Base-by-base conservation (phyloP, 1,139 yeast genomes). In the Hemisphaericaspora xylanilytica region DNA sequence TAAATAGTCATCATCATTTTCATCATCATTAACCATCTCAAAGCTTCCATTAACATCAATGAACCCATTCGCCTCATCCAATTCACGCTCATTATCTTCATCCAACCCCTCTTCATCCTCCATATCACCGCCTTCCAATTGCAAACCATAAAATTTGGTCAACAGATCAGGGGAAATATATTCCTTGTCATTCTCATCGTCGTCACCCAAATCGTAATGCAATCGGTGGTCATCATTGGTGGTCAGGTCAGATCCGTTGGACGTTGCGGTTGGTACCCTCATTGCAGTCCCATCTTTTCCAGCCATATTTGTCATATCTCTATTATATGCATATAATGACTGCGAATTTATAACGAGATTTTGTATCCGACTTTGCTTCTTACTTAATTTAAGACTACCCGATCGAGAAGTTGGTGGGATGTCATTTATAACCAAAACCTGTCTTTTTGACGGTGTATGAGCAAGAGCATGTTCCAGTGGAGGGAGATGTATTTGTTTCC, bases 121-220 rank as follows among this genome's bases (percentile, higher is more conserved):
- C 35, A 50, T 40, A 30, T 49, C 30, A 35, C 31, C 47, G 43
- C 53, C 58, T 9, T 58, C 59, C 14, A 48, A 51, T 7, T 52
- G 55, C 4, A 45, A 40, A 3, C 56, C 70, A 38, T 59, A 60
- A 35, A 56, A 61, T 32, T 55, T 56, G 8, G 70, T 63, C 37
- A 69, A 50, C 69, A 65, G 69, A 32, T 59, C 60, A 2, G 75
- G 74, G 71, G 65, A 72, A 18, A 68, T 61, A 43, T 70, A 69
- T 43, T 68, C 74, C 38, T 56, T 59, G 35, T 68, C 70, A 22
- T 52, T 52, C 10, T 59, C 65, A 2, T 56, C 64, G n/a, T 53
- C 54, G 13, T 52, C 29, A 8, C 16, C 59, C n/a, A 55, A 47
- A 20, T 47, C 48, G 15, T 44, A 43, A 20, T 39, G 46, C 13